Evolutionary conservation across 2,329 filamentous ascomycete species (phyloP).

Genomic region (Alternaria infectoria): DNA sequence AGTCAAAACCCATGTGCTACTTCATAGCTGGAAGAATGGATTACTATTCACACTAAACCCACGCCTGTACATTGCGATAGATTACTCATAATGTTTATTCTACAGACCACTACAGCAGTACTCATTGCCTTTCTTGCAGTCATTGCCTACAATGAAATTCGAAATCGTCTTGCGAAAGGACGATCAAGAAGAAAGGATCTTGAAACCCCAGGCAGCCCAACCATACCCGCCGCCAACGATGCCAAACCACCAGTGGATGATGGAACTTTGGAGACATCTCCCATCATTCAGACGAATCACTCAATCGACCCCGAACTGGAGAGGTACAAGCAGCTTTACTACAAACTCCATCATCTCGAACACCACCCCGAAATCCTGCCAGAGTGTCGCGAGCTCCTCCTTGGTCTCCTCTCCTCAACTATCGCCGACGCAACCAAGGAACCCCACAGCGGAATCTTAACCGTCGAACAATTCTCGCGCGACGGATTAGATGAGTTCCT

Average conservation of each 20-base stretch:
- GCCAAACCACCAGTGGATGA: not conserved
- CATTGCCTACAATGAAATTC: constrained; percentile 22
- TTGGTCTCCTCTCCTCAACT: constrained; percentile 47
- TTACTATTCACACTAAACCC: not conserved
- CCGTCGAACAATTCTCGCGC: constrained; percentile 39
- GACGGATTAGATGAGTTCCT: constrained; percentile 36
- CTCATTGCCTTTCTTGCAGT: constrained; percentile 27
- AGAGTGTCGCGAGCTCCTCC: constrained; percentile 41
- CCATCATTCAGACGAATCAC: not conserved
- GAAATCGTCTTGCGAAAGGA: constrained; percentile 21
- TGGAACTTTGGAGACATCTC: not conserved
- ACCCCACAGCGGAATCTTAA: constrained; percentile 36
- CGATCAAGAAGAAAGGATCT: constrained; percentile 22
- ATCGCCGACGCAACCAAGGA: constrained; percentile 25
- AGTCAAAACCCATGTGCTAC: not conserved
- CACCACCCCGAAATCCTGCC: constrained; percentile 44
- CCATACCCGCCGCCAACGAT: not conserved
- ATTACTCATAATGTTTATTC: constrained; percentile 22
- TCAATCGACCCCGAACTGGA: constrained; percentile 7
- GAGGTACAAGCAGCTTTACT: constrained; percentile 46
- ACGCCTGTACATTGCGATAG: not conserved
- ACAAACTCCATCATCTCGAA: constrained; percentile 53
- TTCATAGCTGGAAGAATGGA: not conserved
- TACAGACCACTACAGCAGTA: constrained; percentile 29
- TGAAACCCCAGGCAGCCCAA: constrained; percentile 19